These are phyloP conservation scores for Russula virescens DNA, from an alignment of 768 basidiomycete genomes.

Conservation along the genomic window DNA sequence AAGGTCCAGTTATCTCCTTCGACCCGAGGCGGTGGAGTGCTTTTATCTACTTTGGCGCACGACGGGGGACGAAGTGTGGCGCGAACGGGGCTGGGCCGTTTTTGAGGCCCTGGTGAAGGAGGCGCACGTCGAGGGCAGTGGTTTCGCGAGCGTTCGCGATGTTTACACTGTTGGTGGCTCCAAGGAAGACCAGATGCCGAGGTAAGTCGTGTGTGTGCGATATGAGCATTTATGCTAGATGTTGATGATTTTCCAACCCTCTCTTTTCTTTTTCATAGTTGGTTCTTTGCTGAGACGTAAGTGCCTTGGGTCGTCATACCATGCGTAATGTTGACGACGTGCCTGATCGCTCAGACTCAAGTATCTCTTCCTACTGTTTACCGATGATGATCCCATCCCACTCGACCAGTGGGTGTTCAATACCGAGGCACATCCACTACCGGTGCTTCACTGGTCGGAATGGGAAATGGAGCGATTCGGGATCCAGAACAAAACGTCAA, in stretches of 20 bases:
- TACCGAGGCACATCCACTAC: conserved; percentile 70
- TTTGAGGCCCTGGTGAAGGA: conserved; percentile 61
- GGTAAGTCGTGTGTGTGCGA: conserved; percentile 37
- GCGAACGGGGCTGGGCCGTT: conserved; percentile 63
- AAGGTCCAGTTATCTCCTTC: conserved; percentile 47
- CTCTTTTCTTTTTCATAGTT: conserved; percentile 30
- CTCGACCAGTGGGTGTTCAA: conserved; percentile 44
- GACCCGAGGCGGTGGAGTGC: conserved; percentile 73
- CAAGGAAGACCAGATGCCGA: conserved; percentile 59
- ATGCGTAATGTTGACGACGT: not conserved
- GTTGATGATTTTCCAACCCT: too few species aligned
- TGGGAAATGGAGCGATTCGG: conserved; percentile 44
- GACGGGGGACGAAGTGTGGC: conserved; percentile 64
- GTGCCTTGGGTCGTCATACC: conserved; percentile 14
- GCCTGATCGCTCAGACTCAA: conserved; percentile 43
- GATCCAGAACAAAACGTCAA: conserved; percentile 22
- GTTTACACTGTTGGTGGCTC: conserved; percentile 41
- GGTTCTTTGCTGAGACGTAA: conserved; percentile 51
- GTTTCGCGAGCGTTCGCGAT: conserved; percentile 50
- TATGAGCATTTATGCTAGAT: not conserved
- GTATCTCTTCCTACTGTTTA: conserved; percentile 66
- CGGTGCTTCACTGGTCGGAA: conserved; percentile 58
- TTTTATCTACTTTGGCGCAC: conserved; percentile 65
- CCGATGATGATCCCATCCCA: conserved; percentile 52
- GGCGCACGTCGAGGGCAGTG: conserved; percentile 49